Evolutionary conservation across 139 green algal species (phyloP), one percentile per base, ranked within the genome.

Genomic region (Chlamydomonas sp.): DNA sequence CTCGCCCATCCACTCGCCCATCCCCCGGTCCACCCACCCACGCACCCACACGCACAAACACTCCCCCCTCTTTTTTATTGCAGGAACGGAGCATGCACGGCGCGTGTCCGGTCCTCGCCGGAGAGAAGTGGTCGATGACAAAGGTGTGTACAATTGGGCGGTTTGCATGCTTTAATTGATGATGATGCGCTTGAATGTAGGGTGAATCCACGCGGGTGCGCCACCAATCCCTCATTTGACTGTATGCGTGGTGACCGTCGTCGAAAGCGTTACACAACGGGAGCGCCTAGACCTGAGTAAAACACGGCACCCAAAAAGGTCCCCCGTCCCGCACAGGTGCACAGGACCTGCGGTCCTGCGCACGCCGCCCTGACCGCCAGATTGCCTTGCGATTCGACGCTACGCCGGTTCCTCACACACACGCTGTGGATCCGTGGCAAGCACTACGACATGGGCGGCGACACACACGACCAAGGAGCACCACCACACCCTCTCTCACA

Each of bases 31-130:
- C n/a, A 20, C 33, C 60, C 10, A 10, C 6, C 5, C 34, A 67
- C 26, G 33, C 60, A 3, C 35, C 35, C 33, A 28, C 30, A 20
- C 1, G 33, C 49, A 28, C 35, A 2, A 34, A 5, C 54, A 22
- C 33, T 66, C 6, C 28, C 4, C n/a, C 22, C 58, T 38, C 3
- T 22, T 58, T 8, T 31, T n/a, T 35, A 77, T 48, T 39, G n/a
- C 61, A 84, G 63, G 65, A 79, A 64, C 69, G 73, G 30, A 82
- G 75, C 33, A 78, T 88, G 79, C 85, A 91, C 67, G 82, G 71
- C 31, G 84, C 81, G 29, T 91, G 85, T 79, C 85, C 85, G 6
- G 84, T 90, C 13, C 68, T 90, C 37, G 73, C 66, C n/a, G 84
- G 84, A 5, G 50, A 67, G 24, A 89, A 89, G 72, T 87, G 76